Evolutionary conservation across 2,329 filamentous ascomycete species (phyloP).

Genomic region (Pseudofabraea citricarpa): DNA sequence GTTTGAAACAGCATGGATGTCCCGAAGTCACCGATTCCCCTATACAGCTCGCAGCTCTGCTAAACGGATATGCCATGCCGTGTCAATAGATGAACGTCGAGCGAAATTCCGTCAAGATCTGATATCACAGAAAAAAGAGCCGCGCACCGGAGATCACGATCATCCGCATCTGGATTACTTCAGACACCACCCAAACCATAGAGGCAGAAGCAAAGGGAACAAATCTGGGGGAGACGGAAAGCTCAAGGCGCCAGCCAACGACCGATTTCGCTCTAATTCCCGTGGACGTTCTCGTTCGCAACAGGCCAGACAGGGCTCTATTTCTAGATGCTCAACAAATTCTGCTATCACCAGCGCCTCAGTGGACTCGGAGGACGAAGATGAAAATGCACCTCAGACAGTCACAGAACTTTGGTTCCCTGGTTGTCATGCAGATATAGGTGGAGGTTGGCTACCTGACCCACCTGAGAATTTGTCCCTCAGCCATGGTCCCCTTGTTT

Average conservation of each 20-base stretch:
- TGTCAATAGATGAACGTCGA: not conserved
- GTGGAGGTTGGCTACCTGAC: conserved; percentile 48
- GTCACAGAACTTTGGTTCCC: conserved; percentile 58
- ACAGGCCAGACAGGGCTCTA: not conserved
- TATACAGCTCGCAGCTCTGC: not conserved
- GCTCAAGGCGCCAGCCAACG: not conserved
- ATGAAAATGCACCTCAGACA: conserved; percentile 41
- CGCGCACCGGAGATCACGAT: not conserved
- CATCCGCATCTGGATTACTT: not conserved
- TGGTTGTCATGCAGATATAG: conserved; percentile 55
- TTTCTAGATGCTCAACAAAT: not conserved
- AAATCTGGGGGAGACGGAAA: not conserved
- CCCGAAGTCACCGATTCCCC: not conserved
- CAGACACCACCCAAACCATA: not conserved
- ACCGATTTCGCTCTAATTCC: not conserved
- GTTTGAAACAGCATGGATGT: conserved; percentile 42
- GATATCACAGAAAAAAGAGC: not conserved
- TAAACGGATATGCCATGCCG: not conserved
- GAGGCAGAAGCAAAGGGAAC: not conserved
- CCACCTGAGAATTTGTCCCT: conserved; percentile 11
- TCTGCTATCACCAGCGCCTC: not conserved
- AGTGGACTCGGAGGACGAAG: conserved; percentile 5
- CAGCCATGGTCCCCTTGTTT: conserved; percentile 46
- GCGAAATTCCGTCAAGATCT: not conserved
- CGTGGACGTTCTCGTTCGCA: conserved; percentile 32